Conservation (phyloP, 768 basidiomycete genomes). For the Kwoniella dejecticola region DNA sequence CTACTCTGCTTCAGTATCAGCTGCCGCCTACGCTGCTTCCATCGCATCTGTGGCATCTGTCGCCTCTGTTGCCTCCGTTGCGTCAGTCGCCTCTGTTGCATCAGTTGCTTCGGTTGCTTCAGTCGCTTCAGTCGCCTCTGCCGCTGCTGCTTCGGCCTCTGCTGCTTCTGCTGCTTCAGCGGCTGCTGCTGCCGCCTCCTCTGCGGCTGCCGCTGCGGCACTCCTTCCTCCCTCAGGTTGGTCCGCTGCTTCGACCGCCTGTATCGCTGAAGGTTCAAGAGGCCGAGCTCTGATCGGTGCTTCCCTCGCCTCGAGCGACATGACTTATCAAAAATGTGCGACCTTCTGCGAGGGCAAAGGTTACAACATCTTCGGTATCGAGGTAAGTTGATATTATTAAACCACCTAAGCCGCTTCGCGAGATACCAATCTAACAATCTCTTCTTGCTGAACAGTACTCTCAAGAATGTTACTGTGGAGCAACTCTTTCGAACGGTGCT, state of each 20-base stretch:
- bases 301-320: constrained; percentile 7
- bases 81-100: not conserved
- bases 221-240: constrained; percentile 19
- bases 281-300: constrained; percentile 23
- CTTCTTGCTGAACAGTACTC: no score
- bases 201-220: constrained; percentile 2
- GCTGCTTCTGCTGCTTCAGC: constrained; percentile 10
- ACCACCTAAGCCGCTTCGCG: no score
- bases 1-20: constrained; percentile 5
- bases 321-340: constrained; percentile 33
- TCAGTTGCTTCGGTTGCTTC: not conserved
- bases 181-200: constrained; percentile 9
- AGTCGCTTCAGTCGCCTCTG: not conserved
- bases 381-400: constrained; percentile 33
- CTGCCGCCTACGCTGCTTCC: not conserved
- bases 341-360: constrained; percentile 30
- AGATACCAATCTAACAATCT: constrained; percentile 30
- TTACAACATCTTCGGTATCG: constrained; percentile 32
- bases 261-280: constrained; percentile 23
- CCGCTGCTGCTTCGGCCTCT: constrained; percentile 1
- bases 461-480: constrained; percentile 36
- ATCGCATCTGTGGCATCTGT: constrained; percentile 2
- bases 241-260: constrained; percentile 20
- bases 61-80: not conserved
- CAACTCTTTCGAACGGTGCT: constrained; percentile 34